Conservation (phyloP, 1,139 yeast species). For the Candida tropicalis region DNA sequence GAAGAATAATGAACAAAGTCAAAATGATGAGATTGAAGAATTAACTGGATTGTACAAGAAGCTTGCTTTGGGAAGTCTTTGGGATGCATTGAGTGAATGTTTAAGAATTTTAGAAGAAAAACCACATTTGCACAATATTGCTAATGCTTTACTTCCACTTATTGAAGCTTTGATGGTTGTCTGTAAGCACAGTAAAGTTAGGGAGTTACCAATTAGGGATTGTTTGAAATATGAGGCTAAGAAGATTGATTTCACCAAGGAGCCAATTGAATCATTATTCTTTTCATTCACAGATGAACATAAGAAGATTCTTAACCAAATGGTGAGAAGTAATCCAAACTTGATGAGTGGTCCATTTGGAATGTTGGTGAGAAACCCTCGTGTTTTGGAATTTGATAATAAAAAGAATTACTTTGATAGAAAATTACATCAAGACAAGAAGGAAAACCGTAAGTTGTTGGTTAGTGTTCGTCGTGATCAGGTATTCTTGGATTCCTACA, state of each 20-base stretch:
- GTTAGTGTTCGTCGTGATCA: constrained; percentile 84
- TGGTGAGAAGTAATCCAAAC: constrained; percentile 90
- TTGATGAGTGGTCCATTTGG: constrained; percentile 97
- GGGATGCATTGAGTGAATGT: constrained; percentile 87
- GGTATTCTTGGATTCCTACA: constrained; percentile 88
- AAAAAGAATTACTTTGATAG: constrained; percentile 85
- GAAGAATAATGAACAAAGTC: constrained; percentile 19
- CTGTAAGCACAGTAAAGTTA: constrained; percentile 81
- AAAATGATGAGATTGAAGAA: constrained; percentile 38
- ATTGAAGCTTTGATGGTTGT: constrained; percentile 96
- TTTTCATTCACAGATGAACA: constrained; percentile 90
- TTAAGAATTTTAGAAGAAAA: constrained; percentile 60
- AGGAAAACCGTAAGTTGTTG: constrained; percentile 52
- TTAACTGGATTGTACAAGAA: constrained; percentile 65
- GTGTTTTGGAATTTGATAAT: constrained; percentile 92
- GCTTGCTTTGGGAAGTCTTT: constrained; percentile 73
- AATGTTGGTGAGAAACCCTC: constrained; percentile 84
- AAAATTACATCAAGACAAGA: constrained; percentile 54
- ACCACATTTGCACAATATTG: constrained; percentile 57
- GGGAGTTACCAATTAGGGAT: constrained; percentile 63
- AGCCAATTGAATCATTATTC: constrained; percentile 79
- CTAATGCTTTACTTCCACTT: constrained; percentile 81
- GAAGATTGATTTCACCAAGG: constrained; percentile 67
- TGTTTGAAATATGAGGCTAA: constrained; percentile 56
- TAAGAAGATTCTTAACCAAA: constrained; percentile 83